A percentile compares a stretch with the other conserved stretches of the same genome.
Evolutionary conservation across 257 asterid genomes (phyloP).

Genomic region (Capsicum baccatum): DNA sequence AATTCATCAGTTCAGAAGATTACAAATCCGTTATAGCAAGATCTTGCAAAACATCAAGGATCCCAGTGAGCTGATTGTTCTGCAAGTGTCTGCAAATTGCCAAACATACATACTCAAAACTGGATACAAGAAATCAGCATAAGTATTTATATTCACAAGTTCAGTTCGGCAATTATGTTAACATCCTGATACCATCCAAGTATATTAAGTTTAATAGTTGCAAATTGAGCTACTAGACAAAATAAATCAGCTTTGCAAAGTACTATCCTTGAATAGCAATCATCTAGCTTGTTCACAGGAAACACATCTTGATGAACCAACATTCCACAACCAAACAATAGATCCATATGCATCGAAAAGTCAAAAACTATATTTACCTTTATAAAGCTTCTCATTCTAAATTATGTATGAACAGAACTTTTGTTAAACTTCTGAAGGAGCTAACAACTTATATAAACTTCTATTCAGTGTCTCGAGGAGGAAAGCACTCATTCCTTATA

Average conservation of each 20-base stretch:
- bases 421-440: not conserved
- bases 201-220: not conserved
- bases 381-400: not conserved
- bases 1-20: constrained; percentile 29
- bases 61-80: constrained; percentile 80
- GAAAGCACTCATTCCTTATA: constrained; percentile 8
- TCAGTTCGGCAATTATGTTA: not conserved
- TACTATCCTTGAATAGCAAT: not conserved
- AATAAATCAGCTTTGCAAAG: not conserved
- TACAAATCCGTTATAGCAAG: constrained; percentile 84
- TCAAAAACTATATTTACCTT: constrained; percentile 13
- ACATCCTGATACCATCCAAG: not conserved
- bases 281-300: constrained; percentile 4
- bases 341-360: not conserved
- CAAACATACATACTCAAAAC: constrained; percentile 29
- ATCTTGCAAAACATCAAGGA: constrained; percentile 80
- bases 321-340: not conserved
- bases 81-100: constrained; percentile 74
- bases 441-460: not conserved
- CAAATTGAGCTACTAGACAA: constrained; percentile 2
- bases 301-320: constrained; percentile 5
- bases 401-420: not conserved
- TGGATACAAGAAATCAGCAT: not conserved
- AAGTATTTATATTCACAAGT: not conserved
- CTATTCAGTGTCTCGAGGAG: not conserved